Conservation (phyloP, 2,329 filamentous ascomycete species). For the Talaromyces sp. region DNA sequence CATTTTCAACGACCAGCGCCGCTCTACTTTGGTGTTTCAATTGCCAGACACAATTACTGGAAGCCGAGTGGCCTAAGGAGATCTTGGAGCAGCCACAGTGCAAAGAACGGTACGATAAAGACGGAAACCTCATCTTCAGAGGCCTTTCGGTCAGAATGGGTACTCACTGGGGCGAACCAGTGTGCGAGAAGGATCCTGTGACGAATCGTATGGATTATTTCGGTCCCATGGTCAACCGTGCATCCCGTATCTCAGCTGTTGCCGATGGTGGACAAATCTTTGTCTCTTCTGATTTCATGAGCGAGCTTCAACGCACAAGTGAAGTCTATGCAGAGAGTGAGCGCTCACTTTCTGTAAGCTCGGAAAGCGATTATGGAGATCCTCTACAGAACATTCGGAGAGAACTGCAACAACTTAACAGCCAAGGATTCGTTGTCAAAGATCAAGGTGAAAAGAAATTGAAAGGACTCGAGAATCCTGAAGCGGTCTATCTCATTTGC, state of each 20-base stretch:
- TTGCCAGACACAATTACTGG: slow-evolving; percentile 81
- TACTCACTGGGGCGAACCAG: slow-evolving; percentile 90
- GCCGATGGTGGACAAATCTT: slow-evolving; percentile 97
- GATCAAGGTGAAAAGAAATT: slow-evolving; percentile 92
- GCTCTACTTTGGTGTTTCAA: slow-evolving; percentile 95
- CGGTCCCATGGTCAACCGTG: slow-evolving; percentile 97
- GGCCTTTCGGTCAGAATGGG: slow-evolving; percentile 96
- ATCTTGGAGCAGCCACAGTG: slow-evolving; percentile 84
- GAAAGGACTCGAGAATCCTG: slow-evolving; percentile 95
- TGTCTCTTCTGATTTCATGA: slow-evolving; percentile 94
- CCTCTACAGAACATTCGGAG: slow-evolving; percentile 74
- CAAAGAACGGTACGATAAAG: slow-evolving; percentile 76
- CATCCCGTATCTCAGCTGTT: slow-evolving; percentile 87
- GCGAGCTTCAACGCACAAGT: slow-evolving; percentile 86
- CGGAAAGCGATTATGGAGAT: slow-evolving; percentile 69
- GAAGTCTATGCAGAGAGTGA: slow-evolving; percentile 88
- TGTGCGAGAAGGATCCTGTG: slow-evolving; percentile 93
- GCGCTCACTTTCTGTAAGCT: slow-evolving; percentile 64
- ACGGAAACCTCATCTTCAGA: slow-evolving; percentile 86
- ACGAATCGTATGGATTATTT: slow-evolving; percentile 99
- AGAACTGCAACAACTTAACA: slow-evolving; percentile 81
- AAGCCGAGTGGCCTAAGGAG: slow-evolving; percentile 90
- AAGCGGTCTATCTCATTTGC: slow-evolving; percentile 93
- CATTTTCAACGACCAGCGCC: slow-evolving; percentile 92
- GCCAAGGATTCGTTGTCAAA: slow-evolving; percentile 94